phyloP scores from a whole-genome alignment of 805 yeast genomes.

The Tetrapisispora taiwanensis region DNA sequence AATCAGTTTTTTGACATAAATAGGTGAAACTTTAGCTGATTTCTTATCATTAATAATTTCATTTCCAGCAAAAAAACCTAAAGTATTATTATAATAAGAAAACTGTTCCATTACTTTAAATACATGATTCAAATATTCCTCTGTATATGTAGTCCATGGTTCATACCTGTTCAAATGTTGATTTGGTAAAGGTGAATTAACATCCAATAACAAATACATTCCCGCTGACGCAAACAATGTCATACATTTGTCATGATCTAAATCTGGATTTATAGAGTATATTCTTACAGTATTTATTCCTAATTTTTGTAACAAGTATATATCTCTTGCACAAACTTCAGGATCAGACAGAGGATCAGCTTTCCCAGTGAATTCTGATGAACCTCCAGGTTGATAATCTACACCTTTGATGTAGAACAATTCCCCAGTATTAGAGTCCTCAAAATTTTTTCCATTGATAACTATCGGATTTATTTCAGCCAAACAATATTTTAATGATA shows the following conservation, averaged over 20 bases:
- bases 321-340: constrained; percentile 68
- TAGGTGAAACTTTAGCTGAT: constrained; percentile 61
- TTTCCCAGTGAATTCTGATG: constrained; percentile 51
- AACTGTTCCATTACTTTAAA: constrained; percentile 75
- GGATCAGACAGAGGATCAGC: constrained; percentile 73
- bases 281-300: constrained; percentile 84
- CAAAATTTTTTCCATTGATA: constrained; percentile 60
- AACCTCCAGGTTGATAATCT: constrained; percentile 95
- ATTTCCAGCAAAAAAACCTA: constrained; percentile 88
- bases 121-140: constrained; percentile 60
- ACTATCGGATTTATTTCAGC: constrained; percentile 54
- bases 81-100: constrained; percentile 74
- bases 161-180: constrained; percentile 84
- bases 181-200: constrained; percentile 70
- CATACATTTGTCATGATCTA: constrained; percentile 87
- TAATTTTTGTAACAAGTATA: constrained; percentile 65
- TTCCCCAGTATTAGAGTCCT: constrained; percentile 61
- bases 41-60: constrained; percentile 75
- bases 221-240: constrained; percentile 84
- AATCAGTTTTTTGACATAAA: constrained; percentile 65
- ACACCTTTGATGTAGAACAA: constrained; percentile 81
- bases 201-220: constrained; percentile 83
- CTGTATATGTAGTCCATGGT: constrained; percentile 83
- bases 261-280: constrained; percentile 72
- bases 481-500: neutral